These are phyloP conservation scores for Globisporangium emineosum DNA, from an alignment of 352 stramenopile genomes.

Conservation along the genomic window DNA sequence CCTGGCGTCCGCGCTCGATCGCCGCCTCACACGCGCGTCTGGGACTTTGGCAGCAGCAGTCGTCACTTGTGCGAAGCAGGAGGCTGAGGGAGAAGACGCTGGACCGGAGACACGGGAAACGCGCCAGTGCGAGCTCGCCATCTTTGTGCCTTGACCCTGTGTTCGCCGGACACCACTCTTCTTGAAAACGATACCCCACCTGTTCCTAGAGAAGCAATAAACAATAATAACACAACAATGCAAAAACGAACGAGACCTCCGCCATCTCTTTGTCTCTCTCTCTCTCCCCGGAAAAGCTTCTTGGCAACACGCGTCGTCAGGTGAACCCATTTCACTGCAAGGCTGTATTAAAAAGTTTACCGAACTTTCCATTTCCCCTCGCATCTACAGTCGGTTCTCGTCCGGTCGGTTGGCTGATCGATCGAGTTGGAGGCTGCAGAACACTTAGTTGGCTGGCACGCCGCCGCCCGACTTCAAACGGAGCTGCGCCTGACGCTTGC, in stretches of 20 bases:
- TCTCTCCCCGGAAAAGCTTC: neutral
- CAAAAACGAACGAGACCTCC: no score
- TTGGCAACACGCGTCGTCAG: conserved; percentile 25
- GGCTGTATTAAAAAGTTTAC: conserved; percentile 78
- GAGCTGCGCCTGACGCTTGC: conserved; percentile 88
- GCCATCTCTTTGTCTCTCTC: neutral
- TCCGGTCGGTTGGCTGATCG: neutral
- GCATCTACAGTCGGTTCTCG: conserved; percentile 40
- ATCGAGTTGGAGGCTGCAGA: neutral
- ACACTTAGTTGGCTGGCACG: conserved; percentile 77
- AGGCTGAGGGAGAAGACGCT: neutral
- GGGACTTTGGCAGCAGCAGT: neutral
- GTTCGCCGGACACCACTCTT: neutral
- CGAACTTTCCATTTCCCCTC: conserved; percentile 35
- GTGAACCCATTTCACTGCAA: conserved; percentile 79
- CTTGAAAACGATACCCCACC: no score
- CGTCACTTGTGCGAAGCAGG: neutral
- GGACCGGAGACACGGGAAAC: neutral
- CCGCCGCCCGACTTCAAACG: conserved; percentile 87
- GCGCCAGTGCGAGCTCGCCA: neutral
- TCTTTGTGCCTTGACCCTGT: conserved; percentile 10
- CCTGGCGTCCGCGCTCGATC: conserved; percentile 14
- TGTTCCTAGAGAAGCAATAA: neutral
- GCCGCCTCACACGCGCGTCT: conserved; percentile 4
- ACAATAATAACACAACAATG: neutral